Evolutionary conservation across 306 rosid species (phyloP).

Genomic region (Quercus engelmannii): DNA sequence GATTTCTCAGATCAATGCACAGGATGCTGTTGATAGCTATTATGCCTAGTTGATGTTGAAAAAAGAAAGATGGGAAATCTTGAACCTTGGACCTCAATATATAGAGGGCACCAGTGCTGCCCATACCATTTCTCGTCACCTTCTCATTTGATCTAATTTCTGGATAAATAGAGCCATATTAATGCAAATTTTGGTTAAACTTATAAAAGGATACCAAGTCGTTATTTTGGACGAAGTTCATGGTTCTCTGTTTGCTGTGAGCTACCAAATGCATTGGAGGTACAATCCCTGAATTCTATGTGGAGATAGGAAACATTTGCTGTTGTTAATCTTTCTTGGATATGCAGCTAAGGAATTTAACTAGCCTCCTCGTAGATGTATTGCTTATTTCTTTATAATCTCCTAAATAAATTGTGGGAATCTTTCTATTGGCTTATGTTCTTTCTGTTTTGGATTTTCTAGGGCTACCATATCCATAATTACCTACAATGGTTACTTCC

Average conservation of each 20-base stretch:
- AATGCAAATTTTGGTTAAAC: no score
- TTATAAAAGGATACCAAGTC: no score
- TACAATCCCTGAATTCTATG: background rate
- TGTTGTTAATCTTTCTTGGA: background rate
- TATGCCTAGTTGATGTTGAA: background rate
- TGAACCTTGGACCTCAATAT: background rate
- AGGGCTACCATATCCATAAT: conserved; percentile 70
- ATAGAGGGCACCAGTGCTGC: background rate
- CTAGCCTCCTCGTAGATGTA: background rate
- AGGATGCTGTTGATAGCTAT: background rate
- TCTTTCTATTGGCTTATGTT: conserved; percentile 9
- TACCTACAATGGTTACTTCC: conserved; percentile 68
- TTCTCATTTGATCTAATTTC: no score
- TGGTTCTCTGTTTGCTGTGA: background rate
- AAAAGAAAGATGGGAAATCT: background rate
- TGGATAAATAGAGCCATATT: no score
- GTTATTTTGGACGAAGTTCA: background rate
- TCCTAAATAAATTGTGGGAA: background rate
- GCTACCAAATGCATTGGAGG: background rate
- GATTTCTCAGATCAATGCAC: background rate
- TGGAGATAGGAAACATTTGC: background rate
- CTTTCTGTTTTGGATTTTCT: conserved; percentile 29
- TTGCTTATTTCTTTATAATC: background rate
- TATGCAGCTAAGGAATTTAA: background rate
- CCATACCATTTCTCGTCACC: background rate